Conservation (phyloP, 257 asterid species). For the Primulina tabacum region DNA sequence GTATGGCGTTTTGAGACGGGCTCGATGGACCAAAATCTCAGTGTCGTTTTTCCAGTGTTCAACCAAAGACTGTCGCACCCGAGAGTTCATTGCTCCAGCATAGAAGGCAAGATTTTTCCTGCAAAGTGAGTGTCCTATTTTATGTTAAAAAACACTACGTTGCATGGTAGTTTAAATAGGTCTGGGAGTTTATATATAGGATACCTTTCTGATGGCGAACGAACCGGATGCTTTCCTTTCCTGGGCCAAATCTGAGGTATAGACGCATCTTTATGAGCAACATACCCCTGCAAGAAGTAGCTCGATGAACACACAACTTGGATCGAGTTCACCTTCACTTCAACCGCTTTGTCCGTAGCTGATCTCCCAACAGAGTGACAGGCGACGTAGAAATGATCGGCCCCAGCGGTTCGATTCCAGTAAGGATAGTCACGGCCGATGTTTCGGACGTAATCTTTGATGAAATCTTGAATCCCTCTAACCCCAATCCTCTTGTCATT, state of each 20-base stretch:
- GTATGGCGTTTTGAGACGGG: constrained; percentile 68
- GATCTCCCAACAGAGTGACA: constrained; percentile 82
- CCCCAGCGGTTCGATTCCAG: constrained; percentile 85
- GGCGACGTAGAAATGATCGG: constrained; percentile 84
- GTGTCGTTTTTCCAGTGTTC: constrained; percentile 52
- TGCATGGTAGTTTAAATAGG: background rate
- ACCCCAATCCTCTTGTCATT: constrained; percentile 69
- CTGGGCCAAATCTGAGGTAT: constrained; percentile 97
- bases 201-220: constrained; percentile 52
- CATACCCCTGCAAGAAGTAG: constrained; percentile 65
- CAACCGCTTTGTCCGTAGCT: constrained; percentile 66
- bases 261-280: constrained; percentile 84
- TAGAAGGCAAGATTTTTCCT: constrained; percentile 73
- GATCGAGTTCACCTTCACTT: constrained; percentile 67
- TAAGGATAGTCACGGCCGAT: constrained; percentile 54
- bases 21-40: constrained; percentile 52
- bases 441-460: constrained; percentile 40
- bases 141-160: background rate
- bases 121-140: constrained; percentile 7
- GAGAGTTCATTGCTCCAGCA: constrained; percentile 89
- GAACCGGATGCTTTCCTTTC: constrained; percentile 37
- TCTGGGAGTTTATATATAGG: too few species aligned
- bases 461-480: constrained; percentile 57
- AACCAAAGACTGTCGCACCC: constrained; percentile 44
- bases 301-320: constrained; percentile 94